Evolutionary conservation across 257 asterid species (phyloP).

Genomic region (Solanum sejunctum): DNA sequence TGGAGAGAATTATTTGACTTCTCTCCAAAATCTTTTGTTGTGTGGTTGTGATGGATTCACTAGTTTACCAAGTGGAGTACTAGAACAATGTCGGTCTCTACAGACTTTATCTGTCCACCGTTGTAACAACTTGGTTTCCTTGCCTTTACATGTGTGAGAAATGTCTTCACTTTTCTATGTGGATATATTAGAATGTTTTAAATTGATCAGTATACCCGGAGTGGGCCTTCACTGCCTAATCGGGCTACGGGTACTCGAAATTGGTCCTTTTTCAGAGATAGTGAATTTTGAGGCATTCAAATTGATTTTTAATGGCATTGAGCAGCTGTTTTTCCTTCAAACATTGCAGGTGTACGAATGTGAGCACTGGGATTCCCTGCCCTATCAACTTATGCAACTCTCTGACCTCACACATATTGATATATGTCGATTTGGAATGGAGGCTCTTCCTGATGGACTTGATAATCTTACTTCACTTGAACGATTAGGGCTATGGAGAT

Average conservation of each 20-base stretch:
- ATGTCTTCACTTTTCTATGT: background rate
- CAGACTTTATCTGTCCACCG: fast-evolving
- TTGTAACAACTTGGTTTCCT: background rate
- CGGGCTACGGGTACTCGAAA: fast-evolving
- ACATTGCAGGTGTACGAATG: fast-evolving
- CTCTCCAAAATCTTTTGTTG: background rate
- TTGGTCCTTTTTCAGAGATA: constrained; percentile 2
- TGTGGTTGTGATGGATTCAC: background rate
- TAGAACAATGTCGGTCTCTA: background rate
- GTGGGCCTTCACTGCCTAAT: background rate
- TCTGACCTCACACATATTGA: background rate
- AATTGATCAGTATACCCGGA: background rate
- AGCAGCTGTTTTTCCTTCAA: background rate
- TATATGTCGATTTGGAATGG: background rate
- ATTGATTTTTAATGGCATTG: background rate
- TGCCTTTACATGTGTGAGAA: background rate
- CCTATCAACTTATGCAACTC: constrained; percentile 8
- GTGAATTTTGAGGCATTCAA: background rate
- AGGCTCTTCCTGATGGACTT: constrained; percentile 14
- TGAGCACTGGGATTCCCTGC: background rate
- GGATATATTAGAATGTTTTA: background rate
- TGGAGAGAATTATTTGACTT: background rate
- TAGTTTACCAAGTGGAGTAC: background rate
- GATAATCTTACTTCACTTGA: constrained; percentile 6
- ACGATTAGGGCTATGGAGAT: fast-evolving